Conservation (phyloP, 1,284 basidiomycete species). For the Papiliotrema laurentii region DNA sequence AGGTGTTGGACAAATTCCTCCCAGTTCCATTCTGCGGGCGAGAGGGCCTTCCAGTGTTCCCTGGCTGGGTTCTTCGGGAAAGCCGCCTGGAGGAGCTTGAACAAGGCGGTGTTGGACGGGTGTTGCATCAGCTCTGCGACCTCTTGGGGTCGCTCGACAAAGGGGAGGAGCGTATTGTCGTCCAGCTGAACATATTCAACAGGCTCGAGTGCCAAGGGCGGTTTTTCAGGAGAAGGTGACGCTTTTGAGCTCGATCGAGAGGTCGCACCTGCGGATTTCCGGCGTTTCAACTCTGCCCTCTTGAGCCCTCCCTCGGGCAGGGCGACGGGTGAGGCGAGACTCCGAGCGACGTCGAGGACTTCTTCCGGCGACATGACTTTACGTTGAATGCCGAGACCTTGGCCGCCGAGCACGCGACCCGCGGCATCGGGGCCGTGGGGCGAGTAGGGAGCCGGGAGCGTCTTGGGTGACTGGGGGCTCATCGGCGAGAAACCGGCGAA, state of each 20-base stretch:
- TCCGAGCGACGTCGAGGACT: slow-evolving; percentile 38
- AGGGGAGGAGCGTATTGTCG: slow-evolving; percentile 41
- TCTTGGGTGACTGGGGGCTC: slow-evolving; percentile 5
- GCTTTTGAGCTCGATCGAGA: slow-evolving; percentile 1
- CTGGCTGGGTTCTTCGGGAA: slow-evolving; percentile 34
- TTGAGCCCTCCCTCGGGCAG: slow-evolving; percentile 30
- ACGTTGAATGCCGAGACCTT: slow-evolving; percentile 15
- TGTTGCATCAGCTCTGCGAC: slow-evolving; percentile 36
- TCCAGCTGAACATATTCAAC: slow-evolving; percentile 47
- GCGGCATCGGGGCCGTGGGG: slow-evolving; percentile 5
- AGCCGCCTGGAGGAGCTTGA: slow-evolving; percentile 33
- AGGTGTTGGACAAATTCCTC: slow-evolving; percentile 42
- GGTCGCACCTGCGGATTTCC: slow-evolving; percentile 22
- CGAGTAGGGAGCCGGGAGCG: slow-evolving; percentile 7
- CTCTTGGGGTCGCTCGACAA: slow-evolving; percentile 38
- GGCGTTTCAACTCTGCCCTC: slow-evolving; percentile 28
- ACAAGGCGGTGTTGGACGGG: slow-evolving; percentile 32
- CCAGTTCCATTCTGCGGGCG: slow-evolving; percentile 41
- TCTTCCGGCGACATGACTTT: slow-evolving; percentile 39
- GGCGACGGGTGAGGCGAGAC: slow-evolving; percentile 33
- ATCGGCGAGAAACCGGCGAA: slow-evolving; percentile 27
- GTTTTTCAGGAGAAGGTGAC: slow-evolving; percentile 10
- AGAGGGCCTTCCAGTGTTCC: slow-evolving; percentile 32
- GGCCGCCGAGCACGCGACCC: slow-evolving; percentile 14
- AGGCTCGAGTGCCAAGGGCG: slow-evolving; percentile 42